Evolutionary conservation across 345 rosid species (phyloP).

Genomic region (rapeseed (Brassica napus)): DNA sequence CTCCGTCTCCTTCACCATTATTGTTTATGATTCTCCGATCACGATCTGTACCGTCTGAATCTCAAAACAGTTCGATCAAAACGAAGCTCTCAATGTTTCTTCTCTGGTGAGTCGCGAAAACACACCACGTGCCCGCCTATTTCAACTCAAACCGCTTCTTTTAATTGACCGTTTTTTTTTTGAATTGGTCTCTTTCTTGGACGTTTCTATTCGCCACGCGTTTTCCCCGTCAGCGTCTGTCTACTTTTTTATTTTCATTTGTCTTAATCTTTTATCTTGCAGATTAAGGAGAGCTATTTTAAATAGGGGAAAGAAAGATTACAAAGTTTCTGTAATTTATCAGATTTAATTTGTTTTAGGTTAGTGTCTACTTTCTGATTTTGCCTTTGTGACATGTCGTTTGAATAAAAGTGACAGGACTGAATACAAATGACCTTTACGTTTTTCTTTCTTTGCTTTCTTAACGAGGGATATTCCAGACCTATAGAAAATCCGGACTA

Average conservation of each 20-base stretch:
- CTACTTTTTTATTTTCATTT: not conserved
- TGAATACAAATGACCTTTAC: not conserved
- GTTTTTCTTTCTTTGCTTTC: not conserved
- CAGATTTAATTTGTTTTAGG: not conserved
- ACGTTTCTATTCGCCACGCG: slow-evolving; percentile 34
- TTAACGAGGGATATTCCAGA: too few species aligned
- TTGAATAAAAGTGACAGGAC: not conserved
- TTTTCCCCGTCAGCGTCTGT: slow-evolving; percentile 31
- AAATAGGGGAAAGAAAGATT: not conserved
- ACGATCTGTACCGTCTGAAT: slow-evolving; percentile 18
- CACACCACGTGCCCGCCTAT: slow-evolving; percentile 29
- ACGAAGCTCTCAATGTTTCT: not conserved
- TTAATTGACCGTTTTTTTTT: slow-evolving; percentile 18
- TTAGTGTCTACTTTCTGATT: not conserved
- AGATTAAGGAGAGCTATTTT: not conserved
- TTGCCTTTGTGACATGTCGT: not conserved
- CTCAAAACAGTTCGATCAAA: slow-evolving; percentile 8
- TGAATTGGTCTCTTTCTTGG: slow-evolving; percentile 1
- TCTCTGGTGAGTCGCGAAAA: not conserved
- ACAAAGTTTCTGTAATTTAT: not conserved
- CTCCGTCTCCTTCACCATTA: slow-evolving; percentile 90
- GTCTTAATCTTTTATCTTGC: slow-evolving; percentile 3
- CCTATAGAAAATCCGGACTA: too few species aligned
- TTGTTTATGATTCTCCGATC: slow-evolving; percentile 19
- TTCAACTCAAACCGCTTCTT: slow-evolving; percentile 33